Evolutionary conservation across 805 yeast species (phyloP).

Genomic region (Yarrowia phangngaensis): DNA sequence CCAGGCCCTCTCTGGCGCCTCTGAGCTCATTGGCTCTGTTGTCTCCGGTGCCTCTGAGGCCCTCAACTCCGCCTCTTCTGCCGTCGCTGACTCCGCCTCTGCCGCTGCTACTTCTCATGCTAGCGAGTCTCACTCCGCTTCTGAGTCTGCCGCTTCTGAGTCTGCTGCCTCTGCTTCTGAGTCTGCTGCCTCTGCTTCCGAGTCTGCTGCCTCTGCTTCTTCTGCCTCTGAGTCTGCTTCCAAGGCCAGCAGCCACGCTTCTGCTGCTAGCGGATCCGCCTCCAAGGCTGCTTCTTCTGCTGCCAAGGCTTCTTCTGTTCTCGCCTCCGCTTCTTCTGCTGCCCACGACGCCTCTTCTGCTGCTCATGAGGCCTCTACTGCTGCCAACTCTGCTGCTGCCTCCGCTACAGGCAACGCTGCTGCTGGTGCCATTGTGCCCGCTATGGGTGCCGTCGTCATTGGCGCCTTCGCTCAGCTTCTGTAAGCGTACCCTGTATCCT

Average conservation of each 20-base stretch:
- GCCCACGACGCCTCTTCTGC: conserved; percentile 19
- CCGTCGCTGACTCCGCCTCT: conserved; percentile 12
- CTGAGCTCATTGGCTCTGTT: conserved; percentile 23
- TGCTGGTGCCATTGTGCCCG: conserved; percentile 12
- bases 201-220: conserved; percentile 12
- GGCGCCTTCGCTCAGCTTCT: conserved; percentile 25
- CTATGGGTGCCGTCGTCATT: conserved; percentile 18
- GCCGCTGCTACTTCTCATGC: conserved; percentile 10
- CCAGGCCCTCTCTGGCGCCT: conserved; percentile 25
- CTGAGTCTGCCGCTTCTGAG: conserved; percentile 21
- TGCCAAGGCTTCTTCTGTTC: conserved; percentile 5
- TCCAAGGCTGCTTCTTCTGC: conserved; percentile 14
- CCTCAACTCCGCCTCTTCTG: conserved; percentile 14
- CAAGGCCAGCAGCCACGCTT: conserved; percentile 15
- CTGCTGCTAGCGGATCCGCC: conserved; percentile 9
- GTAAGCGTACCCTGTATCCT: conserved; percentile 13
- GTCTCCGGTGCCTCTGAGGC: conserved; percentile 25
- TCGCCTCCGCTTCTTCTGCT: conserved; percentile 15
- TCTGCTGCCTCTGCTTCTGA: conserved; percentile 4
- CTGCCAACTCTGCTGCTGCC: conserved; percentile 4
- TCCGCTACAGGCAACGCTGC: conserved; percentile 2
- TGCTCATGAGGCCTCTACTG: too few relatives aligned
- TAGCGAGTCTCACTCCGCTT: too few relatives aligned
- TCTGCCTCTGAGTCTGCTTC: background rate
- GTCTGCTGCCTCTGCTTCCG: conserved; percentile 9